These are phyloP conservation scores for Mortierella sp. DNA, from an alignment of 371 early-diverging fungal genomes.

Conservation along the genomic window DNA sequence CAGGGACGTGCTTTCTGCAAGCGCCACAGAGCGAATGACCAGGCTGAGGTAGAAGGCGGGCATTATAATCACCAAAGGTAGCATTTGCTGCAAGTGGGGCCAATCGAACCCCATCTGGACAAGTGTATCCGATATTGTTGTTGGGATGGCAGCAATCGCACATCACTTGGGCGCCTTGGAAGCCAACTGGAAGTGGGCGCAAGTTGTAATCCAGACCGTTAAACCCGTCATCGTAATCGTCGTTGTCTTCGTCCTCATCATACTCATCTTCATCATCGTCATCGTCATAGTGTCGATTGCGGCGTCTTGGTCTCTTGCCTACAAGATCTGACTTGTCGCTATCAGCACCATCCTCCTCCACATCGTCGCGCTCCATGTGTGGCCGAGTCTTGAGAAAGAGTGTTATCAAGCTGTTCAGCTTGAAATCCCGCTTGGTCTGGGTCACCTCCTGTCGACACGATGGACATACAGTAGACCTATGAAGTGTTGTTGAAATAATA, in stretches of 20 bases:
- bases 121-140: slow-evolving; percentile 42
- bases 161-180: slow-evolving; percentile 11
- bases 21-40: slow-evolving; percentile 37
- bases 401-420: slow-evolving; percentile 45
- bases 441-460: slow-evolving; percentile 36
- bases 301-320: not conserved
- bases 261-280: slow-evolving; percentile 26
- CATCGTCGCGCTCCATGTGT: slow-evolving; percentile 46
- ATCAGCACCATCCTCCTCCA: slow-evolving; percentile 33
- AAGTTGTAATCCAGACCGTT: not conserved
- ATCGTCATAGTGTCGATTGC: slow-evolving; percentile 9
- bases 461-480: slow-evolving; percentile 37
- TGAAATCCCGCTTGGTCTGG: slow-evolving; percentile 45
- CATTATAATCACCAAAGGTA: slow-evolving; percentile 10
- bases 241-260: slow-evolving; percentile 23
- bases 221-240: slow-evolving; percentile 11
- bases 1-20: slow-evolving; percentile 32
- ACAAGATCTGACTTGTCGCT: slow-evolving; percentile 49
- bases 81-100: slow-evolving; percentile 23
- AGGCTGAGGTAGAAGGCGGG: slow-evolving; percentile 27
- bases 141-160: slow-evolving; percentile 52
- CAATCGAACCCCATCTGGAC: slow-evolving; percentile 38
- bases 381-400: slow-evolving; percentile 42
- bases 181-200: not conserved
- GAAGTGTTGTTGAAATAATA: not conserved